Base-by-base conservation (phyloP, 1,284 basidiomycete species). In the Phellopilus nigrolimitatus region DNA sequence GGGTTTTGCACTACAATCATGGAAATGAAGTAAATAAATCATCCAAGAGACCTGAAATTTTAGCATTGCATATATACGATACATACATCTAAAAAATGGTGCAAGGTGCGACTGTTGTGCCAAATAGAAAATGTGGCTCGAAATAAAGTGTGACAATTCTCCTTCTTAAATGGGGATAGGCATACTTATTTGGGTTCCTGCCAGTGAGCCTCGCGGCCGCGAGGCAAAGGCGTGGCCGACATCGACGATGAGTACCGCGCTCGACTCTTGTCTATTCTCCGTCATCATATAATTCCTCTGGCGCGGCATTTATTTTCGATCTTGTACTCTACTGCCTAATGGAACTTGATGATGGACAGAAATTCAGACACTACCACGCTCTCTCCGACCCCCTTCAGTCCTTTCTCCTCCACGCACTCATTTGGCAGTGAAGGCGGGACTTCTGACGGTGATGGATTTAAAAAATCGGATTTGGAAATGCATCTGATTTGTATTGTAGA, bases 371-470 rank as follows among this genome's bases (percentile, higher is more conserved):
- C 69, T 19, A 69, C 71, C 22, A 63, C 68, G 37, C 38, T 54
- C 47, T 72, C 72, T 41, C 70, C 72, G 42, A 64, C 69, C 33
- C 68, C 74, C 19, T 71, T 76, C 68, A 75, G 73, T 66, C 75
- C 75, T 59, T 78, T 78, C 68, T 75, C 74, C 30, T 67, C 70
- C 38, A 67, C 30, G 5, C 28, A 49, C 36, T 49, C 42, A 17
- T 31, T 34, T 28, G 68, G 70, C 49, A 83, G 81, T 56, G 82
- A 82, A 53, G 61, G 63, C 25, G 74, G 76, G 27, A 87, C 84
- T 37, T 85, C 85, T 33, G 85, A 88, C 63, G 78, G 79, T 78
- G 58, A 64, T n/a, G n/a, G n/a, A 73, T 50, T 42, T 52, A 40
- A 31, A 27, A 52, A 33, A 33, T 53, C 54, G 49, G 47, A 15